phyloP scores from a whole-genome alignment of 805 yeast genomes.

The Cyberlindnera misumaiensis region DNA sequence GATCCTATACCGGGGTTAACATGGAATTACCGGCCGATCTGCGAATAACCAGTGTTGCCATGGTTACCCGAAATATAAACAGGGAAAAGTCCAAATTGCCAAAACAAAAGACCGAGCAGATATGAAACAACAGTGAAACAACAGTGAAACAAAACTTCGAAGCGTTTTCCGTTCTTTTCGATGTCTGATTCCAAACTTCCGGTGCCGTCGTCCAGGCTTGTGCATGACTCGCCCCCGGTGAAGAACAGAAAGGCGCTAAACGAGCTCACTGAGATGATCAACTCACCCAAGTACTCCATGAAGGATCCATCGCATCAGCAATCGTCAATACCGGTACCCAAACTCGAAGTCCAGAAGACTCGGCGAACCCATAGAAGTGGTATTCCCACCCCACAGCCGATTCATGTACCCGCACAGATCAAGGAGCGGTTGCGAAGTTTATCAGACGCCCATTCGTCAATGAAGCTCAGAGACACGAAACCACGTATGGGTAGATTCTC shows the following conservation, averaged over 20 bases:
- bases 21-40: no score
- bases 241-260: conserved; percentile 18
- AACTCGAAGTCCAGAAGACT: not conserved
- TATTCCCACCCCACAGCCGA: not conserved
- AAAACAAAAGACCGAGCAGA: no score
- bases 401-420: conserved; percentile 1
- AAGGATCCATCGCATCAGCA: not conserved
- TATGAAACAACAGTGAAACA: no score
- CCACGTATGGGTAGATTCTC: not conserved
- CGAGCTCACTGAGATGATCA: conserved; percentile 14
- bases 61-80: no score
- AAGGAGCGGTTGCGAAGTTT: conserved; percentile 1
- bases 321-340: not conserved
- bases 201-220: conserved; percentile 3
- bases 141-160: no score
- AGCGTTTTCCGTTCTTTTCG: no score
- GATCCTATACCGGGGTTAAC: no score
- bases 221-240: conserved; percentile 16
- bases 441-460: conserved; percentile 1
- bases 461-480: not conserved
- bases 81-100: no score
- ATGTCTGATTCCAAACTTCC: conserved; percentile 11
- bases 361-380: not conserved
- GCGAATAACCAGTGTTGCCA: no score
- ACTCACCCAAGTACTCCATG: conserved; percentile 13